Base-by-base conservation (phyloP, 1,284 basidiomycete species). In the Apiotrichum siamense region DNA sequence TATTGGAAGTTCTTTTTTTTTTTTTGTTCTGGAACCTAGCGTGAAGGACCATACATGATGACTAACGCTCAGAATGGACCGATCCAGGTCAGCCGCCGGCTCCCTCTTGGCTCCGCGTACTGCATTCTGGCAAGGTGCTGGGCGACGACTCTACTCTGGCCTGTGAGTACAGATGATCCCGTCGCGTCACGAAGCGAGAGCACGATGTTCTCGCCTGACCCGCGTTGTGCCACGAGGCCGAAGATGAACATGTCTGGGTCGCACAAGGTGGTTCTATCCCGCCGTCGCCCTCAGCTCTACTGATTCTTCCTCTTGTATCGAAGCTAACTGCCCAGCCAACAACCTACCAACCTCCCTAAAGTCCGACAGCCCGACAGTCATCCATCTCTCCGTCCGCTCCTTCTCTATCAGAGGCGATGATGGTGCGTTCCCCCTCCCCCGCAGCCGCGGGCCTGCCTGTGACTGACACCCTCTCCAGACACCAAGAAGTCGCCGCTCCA, bases 61-160 rank as follows among this genome's bases (percentile, higher is more conserved):
- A n/a, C n/a, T n/a, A n/a, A n/a, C n/a, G n/a, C 37, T 36, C 63
- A 86, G 87, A 89, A 52, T 88, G 87, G 87, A 82, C 83, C 52
- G 84, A 86, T 52, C 67, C 70, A 1, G 61, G 63, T 20, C 82
- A 83, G 44, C 88, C 88, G 1, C 84, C 86, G 12, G 83, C 85
- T 10, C 86, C 87, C 1, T 83, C 82, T 5, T 87, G 84, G 75
- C 77, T 90, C 50, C 80, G 88, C 32, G 78, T 92, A 35, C 75
- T 91, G 2, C 83, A 88, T 68, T 77, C 89, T 13, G 88, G 88
- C n/a, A 82, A 84, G 65, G 84, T 91, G 65, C 73, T 90, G 36
- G 83, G 86, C 63, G 88, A 91, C 64, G 87, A 90, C 40, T 86
- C 88, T 49, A 86, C 83, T 4, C 76, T 90, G 36, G 65, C 77